These are phyloP conservation scores for Metarhizium anisopliae DNA, from an alignment of 2,329 filamentous ascomycete genomes.

Conservation along the genomic window DNA sequence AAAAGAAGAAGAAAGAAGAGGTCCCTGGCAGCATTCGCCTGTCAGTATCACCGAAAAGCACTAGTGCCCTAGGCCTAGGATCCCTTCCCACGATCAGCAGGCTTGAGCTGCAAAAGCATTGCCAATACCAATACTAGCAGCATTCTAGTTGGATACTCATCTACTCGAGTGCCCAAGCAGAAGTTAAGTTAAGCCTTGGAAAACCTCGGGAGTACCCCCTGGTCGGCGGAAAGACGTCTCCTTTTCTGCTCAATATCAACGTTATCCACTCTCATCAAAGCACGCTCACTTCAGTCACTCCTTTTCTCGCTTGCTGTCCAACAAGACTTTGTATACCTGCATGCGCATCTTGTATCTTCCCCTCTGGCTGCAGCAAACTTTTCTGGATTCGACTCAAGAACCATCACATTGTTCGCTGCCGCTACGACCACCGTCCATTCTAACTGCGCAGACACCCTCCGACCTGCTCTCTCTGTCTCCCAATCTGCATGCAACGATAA, in stretches of 20 bases:
- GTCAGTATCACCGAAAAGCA: constrained; percentile 3
- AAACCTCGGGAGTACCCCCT: constrained; percentile 1
- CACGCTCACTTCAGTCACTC: constrained; percentile 32
- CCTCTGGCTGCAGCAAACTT: constrained; percentile 7
- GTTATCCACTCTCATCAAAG: constrained; percentile 18
- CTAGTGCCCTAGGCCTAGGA: constrained; percentile 23
- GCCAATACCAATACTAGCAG: constrained; percentile 3
- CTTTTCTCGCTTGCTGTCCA: constrained; percentile 21
- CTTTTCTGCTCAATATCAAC: constrained; percentile 28
- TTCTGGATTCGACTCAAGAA: not conserved
- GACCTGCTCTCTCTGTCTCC: constrained; percentile 5
- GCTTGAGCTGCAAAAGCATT: constrained; percentile 15
- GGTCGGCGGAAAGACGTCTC: constrained; percentile 11
- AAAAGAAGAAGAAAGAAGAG: not conserved
- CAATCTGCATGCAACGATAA: constrained; percentile 28
- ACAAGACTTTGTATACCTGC: constrained; percentile 6
- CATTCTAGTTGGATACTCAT: not conserved
- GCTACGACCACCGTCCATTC: not conserved
- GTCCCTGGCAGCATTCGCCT: constrained; percentile 1
- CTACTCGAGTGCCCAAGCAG: not conserved
- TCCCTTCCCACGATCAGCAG: constrained; percentile 25
- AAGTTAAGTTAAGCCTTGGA: not conserved
- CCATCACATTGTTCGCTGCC: not conserved
- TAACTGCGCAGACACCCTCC: not conserved
- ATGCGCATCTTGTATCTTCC: constrained; percentile 7